Conservation (phyloP, 805 yeast species). For the Nakazawaea populi region DNA sequence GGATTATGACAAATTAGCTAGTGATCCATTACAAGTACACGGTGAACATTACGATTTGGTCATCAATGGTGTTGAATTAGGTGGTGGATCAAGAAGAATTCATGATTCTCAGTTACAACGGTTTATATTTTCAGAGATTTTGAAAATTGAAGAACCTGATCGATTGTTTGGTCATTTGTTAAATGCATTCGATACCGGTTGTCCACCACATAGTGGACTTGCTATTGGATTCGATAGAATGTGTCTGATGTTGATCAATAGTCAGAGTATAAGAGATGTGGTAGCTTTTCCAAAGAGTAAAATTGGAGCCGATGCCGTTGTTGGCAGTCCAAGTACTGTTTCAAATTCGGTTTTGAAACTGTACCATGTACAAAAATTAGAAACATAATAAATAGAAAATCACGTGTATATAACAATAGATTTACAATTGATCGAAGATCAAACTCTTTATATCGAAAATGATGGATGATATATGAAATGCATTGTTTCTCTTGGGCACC, state of each 20-base stretch:
- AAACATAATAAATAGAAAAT: not conserved
- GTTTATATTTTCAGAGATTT: slow-evolving; percentile 59
- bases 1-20: slow-evolving; percentile 53
- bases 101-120: slow-evolving; percentile 80
- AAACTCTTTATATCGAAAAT: no score
- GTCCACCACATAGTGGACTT: slow-evolving; percentile 98
- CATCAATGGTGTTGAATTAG: slow-evolving; percentile 89
- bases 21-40: slow-evolving; percentile 54
- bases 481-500: not conserved
- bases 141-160: slow-evolving; percentile 54
- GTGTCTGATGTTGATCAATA: slow-evolving; percentile 84
- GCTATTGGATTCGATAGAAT: slow-evolving; percentile 94
- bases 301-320: slow-evolving; percentile 83
- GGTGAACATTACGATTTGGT: slow-evolving; percentile 96
- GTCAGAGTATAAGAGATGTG: slow-evolving; percentile 79
- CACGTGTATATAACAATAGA: not conserved
- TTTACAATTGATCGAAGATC: not conserved
- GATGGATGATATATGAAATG: not conserved
- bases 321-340: slow-evolving; percentile 75
- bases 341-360: slow-evolving; percentile 40
- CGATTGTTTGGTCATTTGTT: slow-evolving; percentile 80
- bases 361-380: slow-evolving; percentile 40
- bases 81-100: slow-evolving; percentile 95
- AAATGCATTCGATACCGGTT: slow-evolving; percentile 77
- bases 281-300: slow-evolving; percentile 94